phyloP scores from a whole-genome alignment of 371 early-diverging fungal species.

The Mucor indicus region DNA sequence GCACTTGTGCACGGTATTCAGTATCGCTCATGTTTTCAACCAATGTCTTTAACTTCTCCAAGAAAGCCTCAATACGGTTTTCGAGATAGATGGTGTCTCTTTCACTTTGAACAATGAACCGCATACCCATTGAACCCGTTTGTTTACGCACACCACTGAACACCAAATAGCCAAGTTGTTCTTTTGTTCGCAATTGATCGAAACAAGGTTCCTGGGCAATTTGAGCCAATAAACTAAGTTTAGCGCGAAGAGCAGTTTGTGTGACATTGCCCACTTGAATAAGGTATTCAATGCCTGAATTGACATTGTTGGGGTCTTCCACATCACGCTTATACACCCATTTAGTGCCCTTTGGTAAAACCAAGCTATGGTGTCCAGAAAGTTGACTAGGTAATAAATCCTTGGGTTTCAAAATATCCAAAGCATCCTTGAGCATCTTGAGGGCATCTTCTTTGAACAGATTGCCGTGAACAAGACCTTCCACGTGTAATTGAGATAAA shows the following conservation, averaged over 20 bases:
- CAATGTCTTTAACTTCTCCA: conserved; percentile 48
- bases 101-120: conserved; percentile 87
- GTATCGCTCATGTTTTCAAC: conserved; percentile 66
- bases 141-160: conserved; percentile 69
- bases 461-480: conserved; percentile 87
- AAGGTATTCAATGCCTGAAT: conserved; percentile 84
- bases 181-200: conserved; percentile 90
- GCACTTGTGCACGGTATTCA: conserved; percentile 74
- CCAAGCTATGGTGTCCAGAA: conserved; percentile 59
- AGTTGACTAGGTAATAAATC: conserved; percentile 61
- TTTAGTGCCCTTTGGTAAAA: conserved; percentile 59
- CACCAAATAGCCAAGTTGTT: conserved; percentile 82
- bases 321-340: conserved; percentile 67
- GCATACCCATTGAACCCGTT: conserved; percentile 63
- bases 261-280: conserved; percentile 64
- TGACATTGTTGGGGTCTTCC: conserved; percentile 76
- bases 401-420: conserved; percentile 55
- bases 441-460: conserved; percentile 63
- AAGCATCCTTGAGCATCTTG: conserved; percentile 51
- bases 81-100: conserved; percentile 81
- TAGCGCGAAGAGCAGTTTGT: conserved; percentile 56
- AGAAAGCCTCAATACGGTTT: conserved; percentile 76
- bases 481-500: conserved; percentile 66
- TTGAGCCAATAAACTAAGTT: conserved; percentile 70
- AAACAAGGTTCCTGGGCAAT: conserved; percentile 88